phyloP scores from a whole-genome alignment of 305 asterid species.

The Fraxinus angustifolia region DNA sequence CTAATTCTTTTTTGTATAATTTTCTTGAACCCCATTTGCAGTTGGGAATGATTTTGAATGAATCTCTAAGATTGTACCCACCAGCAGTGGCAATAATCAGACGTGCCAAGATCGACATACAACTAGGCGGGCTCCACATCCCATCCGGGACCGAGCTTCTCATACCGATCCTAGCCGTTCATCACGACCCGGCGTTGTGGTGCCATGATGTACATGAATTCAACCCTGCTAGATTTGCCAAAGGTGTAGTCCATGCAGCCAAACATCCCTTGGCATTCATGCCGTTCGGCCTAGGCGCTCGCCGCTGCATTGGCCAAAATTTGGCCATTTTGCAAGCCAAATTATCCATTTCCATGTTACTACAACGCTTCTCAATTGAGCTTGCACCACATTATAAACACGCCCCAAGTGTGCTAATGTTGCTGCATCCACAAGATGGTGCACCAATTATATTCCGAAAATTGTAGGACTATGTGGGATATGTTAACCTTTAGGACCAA shows the following conservation, averaged over 20 bases:
- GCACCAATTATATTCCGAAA: constrained; percentile 73
- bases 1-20: neutral
- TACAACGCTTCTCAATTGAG: constrained; percentile 69
- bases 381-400: constrained; percentile 69
- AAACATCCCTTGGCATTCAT: constrained; percentile 78
- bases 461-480: constrained; percentile 33
- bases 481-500: neutral
- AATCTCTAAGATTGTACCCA: constrained; percentile 75
- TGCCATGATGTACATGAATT: constrained; percentile 73
- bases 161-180: constrained; percentile 80
- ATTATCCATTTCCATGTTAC: constrained; percentile 62
- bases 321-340: constrained; percentile 74
- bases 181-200: constrained; percentile 76
- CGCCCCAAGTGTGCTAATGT: constrained; percentile 71
- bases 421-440: constrained; percentile 77
- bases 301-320: constrained; percentile 84
- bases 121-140: constrained; percentile 55
- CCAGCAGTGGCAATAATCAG: constrained; percentile 85
- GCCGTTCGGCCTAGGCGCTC: constrained; percentile 82
- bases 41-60: constrained; percentile 78
- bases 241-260: constrained; percentile 70
- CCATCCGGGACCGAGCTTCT: constrained; percentile 66
- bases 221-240: constrained; percentile 71
- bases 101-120: constrained; percentile 56
- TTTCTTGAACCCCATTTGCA: constrained; percentile 32